phyloP scores from a whole-genome alignment of 441 rosid genomes.

The Flueggea neowawraea region DNA sequence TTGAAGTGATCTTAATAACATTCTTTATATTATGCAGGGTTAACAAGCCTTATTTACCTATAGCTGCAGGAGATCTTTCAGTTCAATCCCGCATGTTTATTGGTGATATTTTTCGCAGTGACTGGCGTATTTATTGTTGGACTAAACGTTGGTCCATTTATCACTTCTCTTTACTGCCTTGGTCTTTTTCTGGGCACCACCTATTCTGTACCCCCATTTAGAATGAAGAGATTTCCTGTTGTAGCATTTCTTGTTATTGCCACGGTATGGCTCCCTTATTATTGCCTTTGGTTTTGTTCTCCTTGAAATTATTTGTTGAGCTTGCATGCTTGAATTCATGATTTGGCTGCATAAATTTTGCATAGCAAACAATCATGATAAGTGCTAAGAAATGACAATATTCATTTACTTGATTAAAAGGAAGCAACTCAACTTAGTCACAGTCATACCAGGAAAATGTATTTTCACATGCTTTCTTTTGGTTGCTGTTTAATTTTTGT shows the following conservation, averaged over 20 bases:
- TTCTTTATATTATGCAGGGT: conserved; percentile 61
- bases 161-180: conserved; percentile 69
- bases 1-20: neutral
- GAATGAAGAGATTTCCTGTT: conserved; percentile 91
- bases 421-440: neutral
- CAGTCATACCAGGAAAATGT: neutral
- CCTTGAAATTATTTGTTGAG: neutral
- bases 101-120: conserved; percentile 79
- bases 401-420: neutral
- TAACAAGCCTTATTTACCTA: conserved; percentile 96
- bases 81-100: conserved; percentile 85
- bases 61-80: conserved; percentile 98
- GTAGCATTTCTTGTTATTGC: conserved; percentile 96
- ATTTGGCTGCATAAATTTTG: neutral
- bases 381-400: neutral
- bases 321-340: neutral
- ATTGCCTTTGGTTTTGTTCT: conserved; percentile 2
- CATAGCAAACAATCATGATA: neutral
- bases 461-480: neutral
- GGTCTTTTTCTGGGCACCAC: conserved; percentile 94
- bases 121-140: conserved; percentile 72
- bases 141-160: conserved; percentile 79
- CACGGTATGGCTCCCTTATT: conserved; percentile 48
- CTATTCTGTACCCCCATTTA: conserved; percentile 93
- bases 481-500: neutral